Conservation (phyloP, 352 stramenopile species). For the Aphanomyces cochlioides region DNA sequence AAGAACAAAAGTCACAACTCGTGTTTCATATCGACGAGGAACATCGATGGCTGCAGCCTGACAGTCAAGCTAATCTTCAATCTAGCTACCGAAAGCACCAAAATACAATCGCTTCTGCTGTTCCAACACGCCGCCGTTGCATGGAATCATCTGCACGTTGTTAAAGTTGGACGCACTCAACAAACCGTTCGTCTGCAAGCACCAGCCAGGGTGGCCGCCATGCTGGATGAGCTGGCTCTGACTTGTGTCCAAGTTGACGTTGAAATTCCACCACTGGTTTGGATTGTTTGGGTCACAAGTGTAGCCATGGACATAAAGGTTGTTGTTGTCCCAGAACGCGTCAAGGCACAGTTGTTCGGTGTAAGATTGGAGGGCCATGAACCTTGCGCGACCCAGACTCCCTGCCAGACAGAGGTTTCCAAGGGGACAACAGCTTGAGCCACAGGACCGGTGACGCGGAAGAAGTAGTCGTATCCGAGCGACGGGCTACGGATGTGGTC, state of each 20-base stretch:
- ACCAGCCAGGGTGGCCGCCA: not conserved
- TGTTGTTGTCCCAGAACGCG: not conserved
- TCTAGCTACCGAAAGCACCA: not conserved
- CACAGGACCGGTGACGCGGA: not conserved
- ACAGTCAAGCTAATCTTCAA: not conserved
- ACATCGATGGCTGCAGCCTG: not conserved
- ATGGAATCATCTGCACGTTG: not conserved
- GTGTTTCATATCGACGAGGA: not conserved
- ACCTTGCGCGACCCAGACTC: not conserved
- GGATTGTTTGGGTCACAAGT: not conserved
- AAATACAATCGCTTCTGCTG: not conserved
- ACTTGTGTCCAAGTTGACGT: not conserved
- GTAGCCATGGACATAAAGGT: constrained; percentile 1
- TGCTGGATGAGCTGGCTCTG: not conserved
- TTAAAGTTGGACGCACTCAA: not conserved
- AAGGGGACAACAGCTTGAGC: no score
- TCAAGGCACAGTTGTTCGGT: not conserved
- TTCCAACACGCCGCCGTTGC: constrained; percentile 2
- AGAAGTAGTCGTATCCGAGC: not conserved
- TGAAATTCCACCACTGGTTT: constrained; percentile 9
- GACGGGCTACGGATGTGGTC: not conserved
- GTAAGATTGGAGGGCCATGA: not conserved
- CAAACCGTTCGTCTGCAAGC: constrained; percentile 3
- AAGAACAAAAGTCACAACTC: no score
- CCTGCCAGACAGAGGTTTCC: not conserved